These are phyloP conservation scores for Jacaranda copaia DNA, from an alignment of 257 asterid species.

Conservation along the genomic window DNA sequence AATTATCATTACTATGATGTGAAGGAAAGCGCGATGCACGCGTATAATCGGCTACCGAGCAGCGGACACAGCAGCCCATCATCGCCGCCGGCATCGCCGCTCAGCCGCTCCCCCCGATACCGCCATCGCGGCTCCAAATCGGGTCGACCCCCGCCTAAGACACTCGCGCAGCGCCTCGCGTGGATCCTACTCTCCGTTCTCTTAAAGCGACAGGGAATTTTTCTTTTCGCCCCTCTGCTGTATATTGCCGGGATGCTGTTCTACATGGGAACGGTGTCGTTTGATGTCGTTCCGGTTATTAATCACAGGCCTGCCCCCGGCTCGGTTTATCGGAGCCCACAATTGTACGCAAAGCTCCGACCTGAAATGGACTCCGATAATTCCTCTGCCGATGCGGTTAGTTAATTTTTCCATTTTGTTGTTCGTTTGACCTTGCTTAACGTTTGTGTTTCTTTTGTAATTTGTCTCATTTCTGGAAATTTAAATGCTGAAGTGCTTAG, in stretches of 20 bases:
- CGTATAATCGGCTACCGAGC: constrained; percentile 89
- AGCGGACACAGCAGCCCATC: constrained; percentile 95
- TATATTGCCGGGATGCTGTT: constrained; percentile 87
- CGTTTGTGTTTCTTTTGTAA: not conserved
- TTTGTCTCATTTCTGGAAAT: constrained; percentile 12
- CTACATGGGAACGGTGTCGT: constrained; percentile 95
- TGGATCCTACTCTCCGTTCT: constrained; percentile 76
- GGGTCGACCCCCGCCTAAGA: constrained; percentile 58
- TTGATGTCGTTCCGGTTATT: constrained; percentile 72
- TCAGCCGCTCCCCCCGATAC: constrained; percentile 83
- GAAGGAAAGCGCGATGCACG: constrained; percentile 82
- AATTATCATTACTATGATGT: constrained; percentile 47
- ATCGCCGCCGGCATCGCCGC: constrained; percentile 91
- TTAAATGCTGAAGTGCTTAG: constrained; percentile 31
- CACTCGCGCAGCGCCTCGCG: constrained; percentile 66
- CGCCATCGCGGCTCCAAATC: constrained; percentile 56
- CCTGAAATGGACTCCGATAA: constrained; percentile 79
- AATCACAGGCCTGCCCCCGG: constrained; percentile 73
- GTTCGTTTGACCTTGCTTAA: not conserved
- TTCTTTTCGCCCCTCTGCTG: constrained; percentile 84
- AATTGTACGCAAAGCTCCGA: constrained; percentile 70
- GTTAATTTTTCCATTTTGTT: constrained; percentile 29
- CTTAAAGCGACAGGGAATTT: constrained; percentile 84
- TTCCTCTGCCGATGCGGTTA: constrained; percentile 89
- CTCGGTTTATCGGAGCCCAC: constrained; percentile 89